A percentile compares a stretch with the other conserved stretches of the same genome.
Conservation (phyloP, 345 rosid species). For the Mallotus nudiflorus region DNA sequence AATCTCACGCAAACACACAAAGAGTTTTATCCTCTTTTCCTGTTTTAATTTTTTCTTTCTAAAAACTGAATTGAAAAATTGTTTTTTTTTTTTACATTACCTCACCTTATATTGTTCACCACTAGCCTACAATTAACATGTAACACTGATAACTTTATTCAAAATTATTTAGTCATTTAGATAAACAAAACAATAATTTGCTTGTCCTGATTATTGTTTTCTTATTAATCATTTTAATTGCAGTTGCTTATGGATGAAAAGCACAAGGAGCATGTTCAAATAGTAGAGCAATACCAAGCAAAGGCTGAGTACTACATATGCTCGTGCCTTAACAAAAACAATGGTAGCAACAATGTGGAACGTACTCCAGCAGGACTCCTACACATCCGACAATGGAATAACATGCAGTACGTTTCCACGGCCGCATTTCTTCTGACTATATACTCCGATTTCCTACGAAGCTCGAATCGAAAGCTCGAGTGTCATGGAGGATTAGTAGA, state of each 20-base stretch:
- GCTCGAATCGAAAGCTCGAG: constrained; percentile 38
- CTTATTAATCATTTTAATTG: background rate
- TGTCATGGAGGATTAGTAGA: constrained; percentile 51
- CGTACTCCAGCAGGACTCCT: constrained; percentile 82
- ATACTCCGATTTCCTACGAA: constrained; percentile 62
- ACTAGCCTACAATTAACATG: too few species aligned
- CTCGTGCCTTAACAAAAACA: constrained; percentile 77
- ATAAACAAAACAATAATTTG: too few species aligned
- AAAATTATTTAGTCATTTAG: too few species aligned
- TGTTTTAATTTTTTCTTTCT: background rate
- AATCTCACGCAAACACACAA: too few species aligned
- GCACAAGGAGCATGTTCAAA: constrained; percentile 42
- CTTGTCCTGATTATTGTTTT: too few species aligned
- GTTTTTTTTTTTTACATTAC: too few species aligned
- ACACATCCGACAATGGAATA: constrained; percentile 92
- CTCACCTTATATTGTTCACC: too few species aligned
- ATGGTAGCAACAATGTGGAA: constrained; percentile 45
- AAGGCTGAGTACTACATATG: constrained; percentile 88
- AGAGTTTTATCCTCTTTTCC: too few species aligned
- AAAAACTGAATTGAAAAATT: too few species aligned
- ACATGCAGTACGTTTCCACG: constrained; percentile 93
- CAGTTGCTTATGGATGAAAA: constrained; percentile 63
- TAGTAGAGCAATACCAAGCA: constrained; percentile 56
- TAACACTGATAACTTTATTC: too few species aligned
- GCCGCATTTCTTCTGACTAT: constrained; percentile 75